Evolutionary conservation across 2,329 filamentous ascomycete species (phyloP).

Genomic region (Colletotrichum paranaense): DNA sequence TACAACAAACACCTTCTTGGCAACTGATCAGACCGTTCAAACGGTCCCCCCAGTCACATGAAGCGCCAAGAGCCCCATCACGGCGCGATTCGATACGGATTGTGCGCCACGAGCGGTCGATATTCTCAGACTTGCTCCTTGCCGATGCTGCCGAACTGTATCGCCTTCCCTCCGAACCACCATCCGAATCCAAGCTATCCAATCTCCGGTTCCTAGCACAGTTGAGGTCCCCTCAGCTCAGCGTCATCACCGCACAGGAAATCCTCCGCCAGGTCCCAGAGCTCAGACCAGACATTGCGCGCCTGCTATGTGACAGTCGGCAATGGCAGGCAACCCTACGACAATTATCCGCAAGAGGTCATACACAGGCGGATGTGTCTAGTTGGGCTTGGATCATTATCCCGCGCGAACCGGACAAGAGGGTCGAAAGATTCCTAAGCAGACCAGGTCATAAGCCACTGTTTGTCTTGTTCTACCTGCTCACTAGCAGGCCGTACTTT

Average conservation of each 20-base stretch:
- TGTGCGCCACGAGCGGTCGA: not conserved
- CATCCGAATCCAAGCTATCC: not conserved
- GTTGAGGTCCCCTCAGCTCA: not conserved
- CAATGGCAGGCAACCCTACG: not conserved
- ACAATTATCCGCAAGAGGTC: not conserved
- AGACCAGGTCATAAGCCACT: conserved; percentile 18
- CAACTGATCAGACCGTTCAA: not conserved
- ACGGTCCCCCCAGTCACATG: not conserved
- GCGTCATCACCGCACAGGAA: conserved; percentile 26
- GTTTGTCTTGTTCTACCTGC: conserved; percentile 30
- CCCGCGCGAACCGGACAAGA: conserved; percentile 10
- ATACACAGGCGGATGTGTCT: not conserved
- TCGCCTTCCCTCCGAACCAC: not conserved
- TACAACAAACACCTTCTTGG: not conserved
- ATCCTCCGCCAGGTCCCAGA: conserved; percentile 7
- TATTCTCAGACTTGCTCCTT: not conserved
- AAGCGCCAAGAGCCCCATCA: not conserved
- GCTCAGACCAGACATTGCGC: conserved; percentile 5
- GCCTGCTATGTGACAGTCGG: not conserved
- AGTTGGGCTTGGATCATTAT: conserved; percentile 27
- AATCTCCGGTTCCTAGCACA: conserved; percentile 1
- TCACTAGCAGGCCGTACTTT: not conserved
- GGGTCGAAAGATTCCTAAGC: conserved; percentile 19
- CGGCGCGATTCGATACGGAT: not conserved
- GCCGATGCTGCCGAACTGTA: conserved; percentile 9